Percentiles rank a stretch among this genome's conserved stretches.
Evolutionary conservation across 805 yeast species (phyloP).

Genomic region (Teunomyces funiuensis): DNA sequence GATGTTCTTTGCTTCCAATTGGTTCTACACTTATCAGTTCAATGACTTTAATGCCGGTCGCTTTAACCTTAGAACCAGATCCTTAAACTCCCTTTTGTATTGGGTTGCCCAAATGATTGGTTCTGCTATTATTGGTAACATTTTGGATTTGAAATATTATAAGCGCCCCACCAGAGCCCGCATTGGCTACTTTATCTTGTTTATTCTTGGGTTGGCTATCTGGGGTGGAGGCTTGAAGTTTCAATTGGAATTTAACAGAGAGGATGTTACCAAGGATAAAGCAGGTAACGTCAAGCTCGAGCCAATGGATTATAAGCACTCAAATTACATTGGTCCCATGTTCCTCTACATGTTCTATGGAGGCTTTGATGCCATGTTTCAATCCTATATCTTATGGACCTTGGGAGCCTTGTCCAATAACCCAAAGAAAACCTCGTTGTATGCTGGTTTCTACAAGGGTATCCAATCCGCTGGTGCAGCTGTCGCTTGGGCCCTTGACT

Average conservation of each 20-base stretch:
- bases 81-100: conserved; percentile 59
- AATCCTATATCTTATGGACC: conserved; percentile 56
- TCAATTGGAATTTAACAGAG: conserved; percentile 43
- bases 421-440: conserved; percentile 53
- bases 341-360: conserved; percentile 65
- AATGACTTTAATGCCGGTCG: conserved; percentile 55
- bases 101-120: conserved; percentile 64
- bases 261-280: conserved; percentile 19
- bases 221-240: conserved; percentile 63
- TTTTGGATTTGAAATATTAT: conserved; percentile 45
- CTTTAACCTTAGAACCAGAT: conserved; percentile 59
- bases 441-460: conserved; percentile 64
- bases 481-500: conserved; percentile 58
- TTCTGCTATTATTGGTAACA: conserved; percentile 47
- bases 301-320: conserved; percentile 47
- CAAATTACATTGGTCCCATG: conserved; percentile 55
- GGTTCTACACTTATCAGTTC: conserved; percentile 67
- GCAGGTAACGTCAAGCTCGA: conserved; percentile 13
- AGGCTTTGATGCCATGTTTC: conserved; percentile 58
- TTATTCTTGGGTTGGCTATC: conserved; percentile 43
- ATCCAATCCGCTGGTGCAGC: conserved; percentile 66
- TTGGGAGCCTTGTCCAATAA: conserved; percentile 60
- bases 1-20: conserved; percentile 61
- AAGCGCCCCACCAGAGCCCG: conserved; percentile 47
- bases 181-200: conserved; percentile 43